A percentile compares a stretch with the other conserved stretches of the same genome.
phyloP scores from a whole-genome alignment of 1,284 basidiomycete genomes.

The Apiotrichum porosum region DNA sequence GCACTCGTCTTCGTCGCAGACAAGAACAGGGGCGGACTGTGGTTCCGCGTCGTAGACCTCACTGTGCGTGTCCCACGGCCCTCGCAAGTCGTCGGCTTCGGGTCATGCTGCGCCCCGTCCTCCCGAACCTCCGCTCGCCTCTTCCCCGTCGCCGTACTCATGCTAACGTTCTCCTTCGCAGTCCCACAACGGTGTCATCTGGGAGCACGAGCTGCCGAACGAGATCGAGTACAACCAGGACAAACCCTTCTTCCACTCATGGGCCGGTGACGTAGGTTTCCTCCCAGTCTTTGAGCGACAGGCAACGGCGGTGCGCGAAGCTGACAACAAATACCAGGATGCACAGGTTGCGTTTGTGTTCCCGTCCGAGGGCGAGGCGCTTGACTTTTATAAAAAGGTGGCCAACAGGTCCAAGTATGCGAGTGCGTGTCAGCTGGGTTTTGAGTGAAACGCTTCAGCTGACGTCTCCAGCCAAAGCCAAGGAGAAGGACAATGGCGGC shows the following conservation, averaged over 20 bases:
- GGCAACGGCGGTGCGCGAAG: too few species aligned
- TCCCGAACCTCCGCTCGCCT: too few species aligned
- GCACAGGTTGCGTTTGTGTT: slow-evolving; percentile 76
- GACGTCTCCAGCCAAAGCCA: slow-evolving; percentile 34
- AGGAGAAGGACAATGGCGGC: slow-evolving; percentile 14
- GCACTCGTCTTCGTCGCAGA: slow-evolving; percentile 69
- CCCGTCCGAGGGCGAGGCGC: slow-evolving; percentile 80
- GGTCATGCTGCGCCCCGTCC: too few species aligned
- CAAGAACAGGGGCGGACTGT: slow-evolving; percentile 57
- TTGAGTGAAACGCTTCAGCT: background rate
- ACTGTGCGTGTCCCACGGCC: slow-evolving; percentile 41
- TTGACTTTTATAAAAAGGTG: slow-evolving; percentile 85
- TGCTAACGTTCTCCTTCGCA: slow-evolving; percentile 18
- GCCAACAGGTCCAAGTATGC: slow-evolving; percentile 61
- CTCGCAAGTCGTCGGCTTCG: too few species aligned
- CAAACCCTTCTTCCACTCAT: slow-evolving; percentile 88
- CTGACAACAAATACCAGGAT: too few species aligned
- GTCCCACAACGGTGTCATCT: slow-evolving; percentile 80
- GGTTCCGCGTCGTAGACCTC: slow-evolving; percentile 75
- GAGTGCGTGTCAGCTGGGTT: slow-evolving; percentile 44
- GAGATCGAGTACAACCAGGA: slow-evolving; percentile 81
- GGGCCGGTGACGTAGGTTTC: slow-evolving; percentile 80
- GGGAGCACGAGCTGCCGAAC: slow-evolving; percentile 90
- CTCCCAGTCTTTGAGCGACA: too few species aligned
- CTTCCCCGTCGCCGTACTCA: too few species aligned